phyloP scores from a whole-genome alignment of 441 rosid species.

The Arabidopsis hybrid region DNA sequence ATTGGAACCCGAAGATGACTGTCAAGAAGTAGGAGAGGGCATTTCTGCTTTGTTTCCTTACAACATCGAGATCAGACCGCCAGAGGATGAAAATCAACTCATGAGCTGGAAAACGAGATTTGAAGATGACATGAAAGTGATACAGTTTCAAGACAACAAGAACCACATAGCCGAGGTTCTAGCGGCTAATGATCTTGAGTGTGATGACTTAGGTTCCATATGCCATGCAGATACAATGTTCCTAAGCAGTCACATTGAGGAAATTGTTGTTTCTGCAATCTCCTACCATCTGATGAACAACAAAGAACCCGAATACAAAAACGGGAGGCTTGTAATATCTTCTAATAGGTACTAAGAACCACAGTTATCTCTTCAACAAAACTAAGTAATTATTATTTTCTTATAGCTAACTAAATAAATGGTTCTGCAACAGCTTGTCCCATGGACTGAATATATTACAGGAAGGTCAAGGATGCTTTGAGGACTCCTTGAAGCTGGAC shows the following conservation, averaged over 20 bases:
- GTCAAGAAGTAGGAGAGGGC: slow-evolving; percentile 70
- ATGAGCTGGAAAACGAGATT: slow-evolving; percentile 83
- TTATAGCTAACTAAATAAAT: slow-evolving; percentile 12
- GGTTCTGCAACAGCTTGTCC: slow-evolving; percentile 72
- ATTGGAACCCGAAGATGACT: slow-evolving; percentile 77
- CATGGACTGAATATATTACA: slow-evolving; percentile 88
- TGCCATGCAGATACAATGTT: slow-evolving; percentile 82
- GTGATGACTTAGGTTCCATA: slow-evolving; percentile 83
- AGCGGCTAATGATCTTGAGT: slow-evolving; percentile 86
- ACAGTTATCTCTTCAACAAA: slow-evolving; percentile 8
- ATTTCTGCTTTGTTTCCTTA: slow-evolving; percentile 77
- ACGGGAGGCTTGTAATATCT: slow-evolving; percentile 94
- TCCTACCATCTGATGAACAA: slow-evolving; percentile 82
- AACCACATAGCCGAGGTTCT: slow-evolving; percentile 94
- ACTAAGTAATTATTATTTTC: neutral
- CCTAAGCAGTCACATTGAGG: slow-evolving; percentile 79
- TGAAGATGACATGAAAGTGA: slow-evolving; percentile 91
- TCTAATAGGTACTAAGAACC: slow-evolving; percentile 61
- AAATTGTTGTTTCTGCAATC: slow-evolving; percentile 88
- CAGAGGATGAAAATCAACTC: slow-evolving; percentile 82
- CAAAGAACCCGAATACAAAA: slow-evolving; percentile 86
- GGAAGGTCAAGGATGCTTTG: slow-evolving; percentile 66
- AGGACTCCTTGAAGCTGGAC: slow-evolving; percentile 71
- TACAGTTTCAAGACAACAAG: slow-evolving; percentile 89
- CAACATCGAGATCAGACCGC: slow-evolving; percentile 79